phyloP scores from a whole-genome alignment of 208 protist species.

The Acanthamoeba royreba region DNA sequence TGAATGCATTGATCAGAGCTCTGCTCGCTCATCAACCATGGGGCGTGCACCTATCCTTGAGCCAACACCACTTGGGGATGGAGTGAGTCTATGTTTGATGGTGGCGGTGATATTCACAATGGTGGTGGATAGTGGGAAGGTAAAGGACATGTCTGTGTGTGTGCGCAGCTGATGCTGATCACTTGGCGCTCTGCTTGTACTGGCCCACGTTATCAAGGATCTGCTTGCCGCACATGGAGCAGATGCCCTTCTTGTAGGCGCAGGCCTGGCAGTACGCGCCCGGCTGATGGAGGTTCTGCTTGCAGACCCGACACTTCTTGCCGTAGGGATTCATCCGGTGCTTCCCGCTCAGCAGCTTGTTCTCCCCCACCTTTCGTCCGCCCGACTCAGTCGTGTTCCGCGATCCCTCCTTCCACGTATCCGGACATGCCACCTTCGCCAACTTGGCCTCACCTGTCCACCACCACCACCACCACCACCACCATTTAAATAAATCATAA shows the following conservation, averaged over 20 bases:
- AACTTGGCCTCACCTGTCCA: slow-evolving; percentile 13
- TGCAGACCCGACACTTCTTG: slow-evolving; percentile 38
- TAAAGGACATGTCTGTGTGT: too few species aligned
- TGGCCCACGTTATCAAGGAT: slow-evolving; percentile 1
- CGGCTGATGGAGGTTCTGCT: not conserved
- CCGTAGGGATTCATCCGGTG: not conserved
- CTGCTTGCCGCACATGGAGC: slow-evolving; percentile 44
- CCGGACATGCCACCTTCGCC: slow-evolving; percentile 5
- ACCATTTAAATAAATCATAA: not conserved
- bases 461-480: too few species aligned
- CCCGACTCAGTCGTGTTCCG: slow-evolving; percentile 11
- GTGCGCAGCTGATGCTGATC: too few species aligned
- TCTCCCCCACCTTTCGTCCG: not conserved
- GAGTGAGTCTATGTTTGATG: too few species aligned
- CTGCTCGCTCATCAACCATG: too few species aligned
- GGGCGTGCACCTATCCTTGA: too few species aligned
- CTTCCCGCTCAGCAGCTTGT: slow-evolving; percentile 26
- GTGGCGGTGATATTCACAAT: too few species aligned
- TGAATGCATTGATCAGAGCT: too few species aligned
- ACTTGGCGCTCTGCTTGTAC: slow-evolving; percentile 40
- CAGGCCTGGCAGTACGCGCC: slow-evolving; percentile 26
- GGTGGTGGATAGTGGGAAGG: too few species aligned
- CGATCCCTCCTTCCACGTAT: slow-evolving; percentile 22
- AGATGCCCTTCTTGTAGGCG: slow-evolving; percentile 47
- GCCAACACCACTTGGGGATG: too few species aligned